Evolutionary conservation across 73 alveolate genomes (phyloP).

Genomic region (Tetrahymena thermophila): DNA sequence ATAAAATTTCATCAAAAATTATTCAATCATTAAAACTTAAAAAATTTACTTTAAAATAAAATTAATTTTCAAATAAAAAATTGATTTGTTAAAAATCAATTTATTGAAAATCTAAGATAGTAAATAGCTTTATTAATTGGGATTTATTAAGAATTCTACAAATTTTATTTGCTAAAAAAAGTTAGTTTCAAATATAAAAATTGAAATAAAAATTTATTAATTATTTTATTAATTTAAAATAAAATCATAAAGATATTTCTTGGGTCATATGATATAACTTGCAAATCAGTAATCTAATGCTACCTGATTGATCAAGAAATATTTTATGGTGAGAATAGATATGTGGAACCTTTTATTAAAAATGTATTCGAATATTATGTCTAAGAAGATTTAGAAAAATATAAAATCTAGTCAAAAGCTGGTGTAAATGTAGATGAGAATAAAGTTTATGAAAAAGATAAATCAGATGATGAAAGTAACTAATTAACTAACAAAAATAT

Average conservation of each 20-base stretch:
- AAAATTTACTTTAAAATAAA: neutral
- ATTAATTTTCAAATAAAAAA: no score
- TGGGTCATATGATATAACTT: constrained; percentile 44
- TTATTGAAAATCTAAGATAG: no score
- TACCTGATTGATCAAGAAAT: constrained; percentile 27
- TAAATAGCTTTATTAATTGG: no score
- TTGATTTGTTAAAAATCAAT: no score
- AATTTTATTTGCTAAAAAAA: no score
- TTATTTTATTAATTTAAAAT: no score
- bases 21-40: neutral
- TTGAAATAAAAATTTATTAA: no score
- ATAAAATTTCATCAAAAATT: neutral
- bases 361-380: constrained; percentile 28
- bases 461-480: neutral
- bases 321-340: constrained; percentile 42
- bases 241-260: neutral
- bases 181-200: no score
- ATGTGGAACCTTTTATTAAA: constrained; percentile 32
- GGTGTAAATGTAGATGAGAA: constrained; percentile 11
- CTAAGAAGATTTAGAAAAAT: constrained; percentile 17
- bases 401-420: constrained; percentile 22
- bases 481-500: no score
- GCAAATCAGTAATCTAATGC: constrained; percentile 27
- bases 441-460: constrained; percentile 8
- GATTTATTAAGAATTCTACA: no score